Evolutionary conservation across 2,329 filamentous ascomycete genomes (phyloP).

Genomic region (Juglanconis oblonga): DNA sequence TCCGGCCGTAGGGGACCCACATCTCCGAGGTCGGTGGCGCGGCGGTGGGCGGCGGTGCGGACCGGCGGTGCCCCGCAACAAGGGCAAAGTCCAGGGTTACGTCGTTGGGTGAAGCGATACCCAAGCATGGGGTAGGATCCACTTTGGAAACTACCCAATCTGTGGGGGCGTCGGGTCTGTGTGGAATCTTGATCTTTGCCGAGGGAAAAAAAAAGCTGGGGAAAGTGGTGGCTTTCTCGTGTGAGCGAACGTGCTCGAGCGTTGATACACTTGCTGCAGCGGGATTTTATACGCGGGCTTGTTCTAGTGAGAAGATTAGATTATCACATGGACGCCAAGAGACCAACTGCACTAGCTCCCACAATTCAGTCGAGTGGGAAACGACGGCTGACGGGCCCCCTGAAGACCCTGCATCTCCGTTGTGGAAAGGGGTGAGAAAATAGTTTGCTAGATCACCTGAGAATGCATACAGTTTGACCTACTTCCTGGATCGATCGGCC

Average conservation of each 20-base stretch:
- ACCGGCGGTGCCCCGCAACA: not conserved
- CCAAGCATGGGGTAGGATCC: not conserved
- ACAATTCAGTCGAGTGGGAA: no score
- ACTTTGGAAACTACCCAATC: not conserved
- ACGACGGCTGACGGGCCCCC: no score
- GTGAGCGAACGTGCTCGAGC: not conserved
- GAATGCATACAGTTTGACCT: not conserved
- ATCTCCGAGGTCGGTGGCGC: not conserved
- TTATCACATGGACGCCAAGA: not conserved
- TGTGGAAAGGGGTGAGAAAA: not conserved
- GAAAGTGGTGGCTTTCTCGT: not conserved
- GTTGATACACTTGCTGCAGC: not conserved
- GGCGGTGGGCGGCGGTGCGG: not conserved
- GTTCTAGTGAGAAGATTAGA: not conserved
- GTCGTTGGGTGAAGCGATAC: not conserved
- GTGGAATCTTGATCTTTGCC: no score
- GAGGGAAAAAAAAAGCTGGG: not conserved
- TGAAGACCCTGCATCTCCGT: not conserved
- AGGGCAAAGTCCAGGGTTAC: not conserved
- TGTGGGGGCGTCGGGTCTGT: not conserved
- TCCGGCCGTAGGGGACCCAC: not conserved
- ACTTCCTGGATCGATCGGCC: not conserved
- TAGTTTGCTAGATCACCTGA: not conserved
- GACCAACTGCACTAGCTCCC: no score
- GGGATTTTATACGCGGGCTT: not conserved